These are phyloP conservation scores for Panicum miliaceum DNA, from an alignment of 176 grass and related monocot genomes.

Conservation along the genomic window DNA sequence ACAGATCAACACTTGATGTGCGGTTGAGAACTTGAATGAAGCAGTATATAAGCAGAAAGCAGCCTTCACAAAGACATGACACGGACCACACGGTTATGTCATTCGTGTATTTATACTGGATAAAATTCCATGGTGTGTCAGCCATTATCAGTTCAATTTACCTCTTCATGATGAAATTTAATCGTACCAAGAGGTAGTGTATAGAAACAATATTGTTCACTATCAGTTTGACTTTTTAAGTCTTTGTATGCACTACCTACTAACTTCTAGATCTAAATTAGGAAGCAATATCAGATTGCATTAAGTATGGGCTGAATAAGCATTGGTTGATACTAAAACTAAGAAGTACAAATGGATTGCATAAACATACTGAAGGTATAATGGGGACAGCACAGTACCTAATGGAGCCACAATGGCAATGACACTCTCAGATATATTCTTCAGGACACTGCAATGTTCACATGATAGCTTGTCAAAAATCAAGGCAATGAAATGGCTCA, in stretches of 20 bases:
- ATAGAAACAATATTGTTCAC: not conserved
- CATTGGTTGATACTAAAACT: not conserved
- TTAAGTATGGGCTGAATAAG: not conserved
- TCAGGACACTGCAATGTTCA: conserved; percentile 69
- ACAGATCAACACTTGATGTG: not conserved
- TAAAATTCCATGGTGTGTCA: not conserved
- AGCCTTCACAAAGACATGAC: not conserved
- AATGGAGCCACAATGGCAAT: conserved; percentile 80
- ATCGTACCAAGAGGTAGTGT: not conserved
- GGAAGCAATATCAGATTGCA: not conserved
- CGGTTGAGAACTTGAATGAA: too few relatives aligned
- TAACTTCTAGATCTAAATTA: not conserved
- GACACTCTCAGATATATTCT: conserved; percentile 86
- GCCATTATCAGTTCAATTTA: not conserved
- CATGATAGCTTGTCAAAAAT: conserved; percentile 29
- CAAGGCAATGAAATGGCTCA: conserved; percentile 29
- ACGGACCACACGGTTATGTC: not conserved
- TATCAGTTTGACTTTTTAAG: too few relatives aligned
- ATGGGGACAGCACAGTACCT: conserved; percentile 54
- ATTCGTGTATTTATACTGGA: not conserved
- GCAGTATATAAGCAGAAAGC: not conserved
- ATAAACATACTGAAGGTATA: not conserved
- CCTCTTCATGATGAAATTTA: not conserved
- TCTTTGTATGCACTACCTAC: not conserved
- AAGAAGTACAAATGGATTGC: not conserved